Evolutionary conservation across 805 yeast genomes (phyloP).

Genomic region (Torulaspora maleeae): DNA sequence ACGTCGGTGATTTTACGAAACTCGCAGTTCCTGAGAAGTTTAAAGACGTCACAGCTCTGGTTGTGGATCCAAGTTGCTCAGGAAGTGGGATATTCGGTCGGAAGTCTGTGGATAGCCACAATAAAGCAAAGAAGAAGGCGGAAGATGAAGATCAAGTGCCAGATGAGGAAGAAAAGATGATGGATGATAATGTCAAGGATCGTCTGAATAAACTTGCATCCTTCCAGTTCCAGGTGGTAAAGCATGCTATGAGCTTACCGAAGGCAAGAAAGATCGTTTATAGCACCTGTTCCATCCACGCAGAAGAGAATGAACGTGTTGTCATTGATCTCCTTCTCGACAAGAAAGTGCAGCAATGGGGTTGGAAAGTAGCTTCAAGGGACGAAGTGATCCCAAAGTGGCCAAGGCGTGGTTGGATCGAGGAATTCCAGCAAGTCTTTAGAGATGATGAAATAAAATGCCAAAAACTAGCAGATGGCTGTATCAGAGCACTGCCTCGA

Average conservation of each 20-base stretch:
- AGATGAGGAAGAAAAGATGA: conserved; percentile 43
- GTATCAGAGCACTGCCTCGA: conserved; percentile 79
- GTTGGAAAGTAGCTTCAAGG: conserved; percentile 68
- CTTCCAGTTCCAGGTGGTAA: conserved; percentile 83
- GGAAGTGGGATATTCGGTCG: conserved; percentile 98
- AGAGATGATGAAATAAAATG: conserved; percentile 41
- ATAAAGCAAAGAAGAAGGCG: conserved; percentile 28
- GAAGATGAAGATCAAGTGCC: conserved; percentile 27
- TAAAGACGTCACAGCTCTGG: conserved; percentile 64
- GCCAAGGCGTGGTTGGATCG: conserved; percentile 76
- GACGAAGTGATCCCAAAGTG: conserved; percentile 71
- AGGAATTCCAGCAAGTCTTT: conserved; percentile 56
- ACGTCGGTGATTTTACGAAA: conserved; percentile 47
- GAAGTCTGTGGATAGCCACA: conserved; percentile 48
- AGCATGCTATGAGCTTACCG: conserved; percentile 84
- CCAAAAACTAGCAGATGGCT: conserved; percentile 67
- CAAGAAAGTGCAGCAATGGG: conserved; percentile 52
- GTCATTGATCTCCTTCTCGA: conserved; percentile 74
- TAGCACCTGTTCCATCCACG: conserved; percentile 93
- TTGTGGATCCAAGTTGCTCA: conserved; percentile 96
- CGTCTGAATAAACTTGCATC: conserved; percentile 65
- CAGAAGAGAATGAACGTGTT: conserved; percentile 90
- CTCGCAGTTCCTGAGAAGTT: conserved; percentile 47
- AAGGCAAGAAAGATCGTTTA: conserved; percentile 74
- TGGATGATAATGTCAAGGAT: conserved; percentile 40